Evolutionary conservation across 2,329 filamentous ascomycete species (phyloP).

Genomic region (Diaporthe amygdali): DNA sequence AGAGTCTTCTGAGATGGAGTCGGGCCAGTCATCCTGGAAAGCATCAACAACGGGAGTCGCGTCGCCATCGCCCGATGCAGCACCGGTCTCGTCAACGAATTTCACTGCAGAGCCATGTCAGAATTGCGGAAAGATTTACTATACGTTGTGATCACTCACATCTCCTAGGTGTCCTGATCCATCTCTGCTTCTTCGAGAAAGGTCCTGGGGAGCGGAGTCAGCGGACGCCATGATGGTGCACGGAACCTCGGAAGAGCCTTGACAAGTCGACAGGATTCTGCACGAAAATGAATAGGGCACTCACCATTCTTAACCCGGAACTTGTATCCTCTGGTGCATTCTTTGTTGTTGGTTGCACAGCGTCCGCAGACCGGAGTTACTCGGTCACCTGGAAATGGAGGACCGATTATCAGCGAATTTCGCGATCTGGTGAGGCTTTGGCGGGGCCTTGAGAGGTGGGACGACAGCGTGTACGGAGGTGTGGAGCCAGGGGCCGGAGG

Average conservation of each 20-base stretch:
- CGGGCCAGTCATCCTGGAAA: slow-evolving; percentile 25
- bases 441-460: neutral
- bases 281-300: neutral
- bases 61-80: slow-evolving; percentile 20
- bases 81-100: slow-evolving; percentile 33
- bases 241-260: neutral
- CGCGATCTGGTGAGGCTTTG: neutral
- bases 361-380: slow-evolving; percentile 39
- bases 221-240: neutral
- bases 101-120: slow-evolving; percentile 29
- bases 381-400: slow-evolving; percentile 42
- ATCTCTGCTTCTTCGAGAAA: slow-evolving; percentile 37
- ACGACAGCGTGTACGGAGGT: slow-evolving; percentile 11
- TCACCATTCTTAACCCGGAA: slow-evolving; percentile 36
- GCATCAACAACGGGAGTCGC: neutral
- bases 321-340: slow-evolving; percentile 38
- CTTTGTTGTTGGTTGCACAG: slow-evolving; percentile 32
- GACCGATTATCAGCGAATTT: slow-evolving; percentile 4
- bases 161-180: slow-evolving; percentile 37
- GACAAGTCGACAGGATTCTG: neutral
- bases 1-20: slow-evolving; percentile 20
- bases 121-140: neutral
- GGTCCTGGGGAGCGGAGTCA: slow-evolving; percentile 28
- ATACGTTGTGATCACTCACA: slow-evolving; percentile 28
- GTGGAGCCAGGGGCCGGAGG: neutral